Evolutionary conservation across 2,329 filamentous ascomycete species (phyloP), one percentile per base, ranked within the genome.

Genomic region (Trichoderma aggressivum): DNA sequence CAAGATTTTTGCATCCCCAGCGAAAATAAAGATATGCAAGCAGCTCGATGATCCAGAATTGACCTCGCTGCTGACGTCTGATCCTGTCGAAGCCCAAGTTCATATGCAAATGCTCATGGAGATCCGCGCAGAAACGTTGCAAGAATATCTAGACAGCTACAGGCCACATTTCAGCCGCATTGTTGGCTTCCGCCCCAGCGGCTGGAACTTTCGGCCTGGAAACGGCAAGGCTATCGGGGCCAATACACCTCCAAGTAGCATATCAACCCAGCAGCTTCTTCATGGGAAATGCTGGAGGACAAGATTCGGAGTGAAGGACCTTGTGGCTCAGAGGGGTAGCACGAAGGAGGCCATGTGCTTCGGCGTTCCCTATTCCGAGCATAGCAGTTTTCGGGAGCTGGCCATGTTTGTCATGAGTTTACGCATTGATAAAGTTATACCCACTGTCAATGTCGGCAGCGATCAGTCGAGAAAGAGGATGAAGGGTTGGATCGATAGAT

Each of bases 61-160:
- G 5, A 85, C 90, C 30, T 86, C 88, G 0, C 87, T 94, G 5
- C 87, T 99, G 76, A 99, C 96, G 0, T 86, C 86, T 8, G 85
- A 98, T 78, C 94, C 96, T 0, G 83, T 87, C 26, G 92, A 93
- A 76, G 96, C 96, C 0, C 95, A 98, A 80, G 94, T 99, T 0
- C 96, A 99, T 82, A 98, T 99, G 94, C 97, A 97, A 76, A 94
- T 92, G 76, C 86, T 99, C 11, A 96, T 96, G 86, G 95, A 98
- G 80, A 94, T 99, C 75, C 91, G 94, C 30, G 90, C 94, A 39
- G 94, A 98, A 75, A 97, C 95, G 0, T 86, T 99, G 1, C 90
- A 93, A 74, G 94, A 97, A 72, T 99, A 99, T 77, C 87, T 98
- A 7, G 89, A 91, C 76, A 86, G 88, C 43, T 92, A 94, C 82